phyloP scores from a whole-genome alignment of 306 rosid genomes.

The Vigna radiata region DNA sequence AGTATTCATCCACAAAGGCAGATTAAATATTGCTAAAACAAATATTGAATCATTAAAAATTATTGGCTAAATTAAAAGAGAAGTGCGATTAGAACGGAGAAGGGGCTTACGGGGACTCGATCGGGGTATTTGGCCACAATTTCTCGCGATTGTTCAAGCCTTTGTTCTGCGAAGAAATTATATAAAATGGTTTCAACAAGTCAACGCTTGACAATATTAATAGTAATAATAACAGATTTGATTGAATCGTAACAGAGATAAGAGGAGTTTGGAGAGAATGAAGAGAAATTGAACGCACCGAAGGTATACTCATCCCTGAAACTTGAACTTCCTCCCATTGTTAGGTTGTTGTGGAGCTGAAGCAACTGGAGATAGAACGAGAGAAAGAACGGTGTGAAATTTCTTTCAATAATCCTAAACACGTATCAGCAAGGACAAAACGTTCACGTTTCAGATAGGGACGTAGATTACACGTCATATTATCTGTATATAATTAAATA shows the following conservation, averaged over 20 bases:
- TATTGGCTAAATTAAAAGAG: not conserved
- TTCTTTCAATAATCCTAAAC: not conserved
- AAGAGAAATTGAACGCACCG: conserved; percentile 37
- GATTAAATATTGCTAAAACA: not conserved
- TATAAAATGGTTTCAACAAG: not conserved
- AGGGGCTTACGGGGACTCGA: conserved; percentile 50
- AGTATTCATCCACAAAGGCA: conserved; percentile 3
- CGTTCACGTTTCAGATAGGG: not conserved
- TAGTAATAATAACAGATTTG: too few relatives aligned
- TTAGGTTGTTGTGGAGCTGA: not conserved
- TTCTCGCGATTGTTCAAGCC: conserved; percentile 54
- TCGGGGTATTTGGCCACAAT: conserved; percentile 58
- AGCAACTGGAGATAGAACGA: not conserved
- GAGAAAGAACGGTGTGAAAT: not conserved
- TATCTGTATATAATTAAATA: fast-evolving
- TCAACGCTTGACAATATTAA: not conserved
- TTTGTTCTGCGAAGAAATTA: conserved; percentile 45
- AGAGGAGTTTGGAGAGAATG: not conserved
- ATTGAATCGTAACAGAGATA: not conserved
- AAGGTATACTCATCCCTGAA: conserved; percentile 54
- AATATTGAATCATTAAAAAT: conserved; percentile 10
- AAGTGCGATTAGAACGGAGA: not conserved
- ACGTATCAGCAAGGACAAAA: not conserved
- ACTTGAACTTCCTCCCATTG: conserved; percentile 50
- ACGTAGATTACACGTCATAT: too few relatives aligned